These are phyloP conservation scores for Crepidotus variabilis DNA, from an alignment of 768 basidiomycete genomes.

Conservation along the genomic window DNA sequence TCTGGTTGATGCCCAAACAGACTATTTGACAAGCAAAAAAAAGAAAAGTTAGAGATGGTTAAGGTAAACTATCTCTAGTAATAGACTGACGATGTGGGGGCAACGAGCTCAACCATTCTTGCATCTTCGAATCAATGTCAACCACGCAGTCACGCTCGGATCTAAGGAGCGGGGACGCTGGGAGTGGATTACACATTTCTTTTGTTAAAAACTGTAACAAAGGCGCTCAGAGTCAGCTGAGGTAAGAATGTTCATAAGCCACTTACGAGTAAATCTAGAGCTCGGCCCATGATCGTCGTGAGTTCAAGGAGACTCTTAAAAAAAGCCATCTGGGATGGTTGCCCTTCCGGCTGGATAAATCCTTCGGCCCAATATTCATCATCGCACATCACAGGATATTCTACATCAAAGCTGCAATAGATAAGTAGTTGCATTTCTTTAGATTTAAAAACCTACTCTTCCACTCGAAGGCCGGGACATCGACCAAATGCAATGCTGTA, in stretches of 20 bases:
- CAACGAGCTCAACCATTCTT: too few relatives aligned
- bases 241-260: too few relatives aligned
- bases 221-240: too few relatives aligned
- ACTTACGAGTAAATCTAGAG: conserved; percentile 10
- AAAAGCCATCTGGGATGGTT: conserved; percentile 45
- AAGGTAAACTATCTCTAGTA: too few relatives aligned
- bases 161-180: too few relatives aligned
- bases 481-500: conserved; percentile 49
- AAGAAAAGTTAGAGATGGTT: too few relatives aligned
- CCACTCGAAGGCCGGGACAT: conserved; percentile 65
- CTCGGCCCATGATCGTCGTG: conserved; percentile 54
- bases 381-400: conserved; percentile 52
- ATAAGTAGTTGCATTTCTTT: not conserved
- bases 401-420: conserved; percentile 55
- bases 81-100: too few relatives aligned
- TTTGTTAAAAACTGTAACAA: conserved; percentile 2
- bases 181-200: too few relatives aligned
- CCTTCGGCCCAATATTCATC: conserved; percentile 66
- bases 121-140: too few relatives aligned
- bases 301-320: conserved; percentile 51
- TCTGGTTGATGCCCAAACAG: conserved; percentile 37
- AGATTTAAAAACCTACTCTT: conserved; percentile 42
- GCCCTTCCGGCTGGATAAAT: conserved; percentile 61
- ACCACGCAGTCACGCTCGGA: too few relatives aligned
- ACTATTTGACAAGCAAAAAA: conserved; percentile 29